Percentiles rank a stretch among this genome's conserved stretches.
These are phyloP conservation scores for Calonectria montana DNA, from an alignment of 2,329 filamentous ascomycete genomes.

Conservation along the genomic window DNA sequence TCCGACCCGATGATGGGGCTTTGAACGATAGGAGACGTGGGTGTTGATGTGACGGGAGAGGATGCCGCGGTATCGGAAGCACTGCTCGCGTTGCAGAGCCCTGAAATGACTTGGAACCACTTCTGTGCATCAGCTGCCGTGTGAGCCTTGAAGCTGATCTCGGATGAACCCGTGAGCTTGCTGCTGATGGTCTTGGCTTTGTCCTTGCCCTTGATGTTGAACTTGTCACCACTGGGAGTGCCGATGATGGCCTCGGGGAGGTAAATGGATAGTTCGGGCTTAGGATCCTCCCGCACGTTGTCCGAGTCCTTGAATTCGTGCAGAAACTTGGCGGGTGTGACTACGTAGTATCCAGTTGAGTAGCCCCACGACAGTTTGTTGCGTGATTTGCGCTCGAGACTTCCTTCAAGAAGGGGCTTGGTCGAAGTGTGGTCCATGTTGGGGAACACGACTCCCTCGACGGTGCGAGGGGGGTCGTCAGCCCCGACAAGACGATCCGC, in stretches of 20 bases:
- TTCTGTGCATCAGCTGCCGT: constrained; percentile 82
- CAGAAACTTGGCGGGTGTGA: constrained; percentile 87
- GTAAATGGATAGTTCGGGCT: constrained; percentile 89
- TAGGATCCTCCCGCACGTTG: constrained; percentile 74
- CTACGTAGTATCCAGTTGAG: constrained; percentile 86
- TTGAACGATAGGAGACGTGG: constrained; percentile 43
- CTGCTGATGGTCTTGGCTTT: constrained; percentile 82
- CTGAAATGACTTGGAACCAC: constrained; percentile 82
- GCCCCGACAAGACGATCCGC: constrained; percentile 81
- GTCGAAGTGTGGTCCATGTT: constrained; percentile 89
- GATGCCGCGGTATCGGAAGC: constrained; percentile 42
- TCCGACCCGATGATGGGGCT: constrained; percentile 7
- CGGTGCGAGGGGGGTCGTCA: constrained; percentile 76
- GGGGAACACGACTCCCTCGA: constrained; percentile 82
- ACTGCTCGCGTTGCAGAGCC: constrained; percentile 65
- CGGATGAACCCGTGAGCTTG: constrained; percentile 82
- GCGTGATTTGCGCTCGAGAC: constrained; percentile 89
- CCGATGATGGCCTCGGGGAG: constrained; percentile 90
- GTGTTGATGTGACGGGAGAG: constrained; percentile 40
- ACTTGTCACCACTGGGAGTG: constrained; percentile 79
- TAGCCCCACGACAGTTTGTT: constrained; percentile 84
- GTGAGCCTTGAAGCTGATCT: constrained; percentile 89
- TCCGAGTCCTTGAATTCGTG: constrained; percentile 98
- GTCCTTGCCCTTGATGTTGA: constrained; percentile 96
- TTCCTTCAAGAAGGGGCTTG: constrained; percentile 86